Evolutionary conservation across 2,329 filamentous ascomycete genomes (phyloP).

Genomic region (Claviceps pazoutovae): DNA sequence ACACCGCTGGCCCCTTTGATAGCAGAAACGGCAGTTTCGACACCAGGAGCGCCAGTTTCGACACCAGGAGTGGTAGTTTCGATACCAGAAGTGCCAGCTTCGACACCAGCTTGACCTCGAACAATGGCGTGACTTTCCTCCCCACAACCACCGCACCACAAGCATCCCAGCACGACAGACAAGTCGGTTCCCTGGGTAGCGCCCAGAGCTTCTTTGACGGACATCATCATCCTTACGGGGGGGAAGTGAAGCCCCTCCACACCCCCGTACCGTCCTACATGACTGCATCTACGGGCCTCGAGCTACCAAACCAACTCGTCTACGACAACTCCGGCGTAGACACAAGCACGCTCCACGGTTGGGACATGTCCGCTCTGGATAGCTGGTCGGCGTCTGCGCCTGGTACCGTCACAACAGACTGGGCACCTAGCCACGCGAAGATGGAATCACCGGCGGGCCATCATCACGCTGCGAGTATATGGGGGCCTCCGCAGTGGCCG

Average conservation of each 20-base stretch:
- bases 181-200: slow-evolving; percentile 13
- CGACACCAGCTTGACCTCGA: slow-evolving; percentile 21
- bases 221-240: slow-evolving; percentile 17
- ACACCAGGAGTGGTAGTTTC: slow-evolving; percentile 4
- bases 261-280: slow-evolving; percentile 18
- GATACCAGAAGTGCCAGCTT: slow-evolving; percentile 22
- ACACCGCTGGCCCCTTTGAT: slow-evolving; percentile 17
- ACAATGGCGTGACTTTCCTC: slow-evolving; percentile 18
- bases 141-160: slow-evolving; percentile 14
- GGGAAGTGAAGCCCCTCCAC: slow-evolving; percentile 22
- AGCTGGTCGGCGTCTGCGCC: slow-evolving; percentile 17
- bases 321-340: slow-evolving; percentile 22
- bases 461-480: slow-evolving; percentile 17
- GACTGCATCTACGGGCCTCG: slow-evolving; percentile 16
- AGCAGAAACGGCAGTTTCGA: slow-evolving; percentile 25
- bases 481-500: slow-evolving; percentile 22
- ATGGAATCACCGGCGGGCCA: slow-evolving; percentile 13
- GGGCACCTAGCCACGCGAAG: slow-evolving; percentile 17
- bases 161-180: slow-evolving; percentile 12
- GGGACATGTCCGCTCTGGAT: slow-evolving; percentile 25
- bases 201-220: slow-evolving; percentile 20
- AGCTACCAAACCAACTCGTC: slow-evolving; percentile 19
- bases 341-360: slow-evolving; percentile 18
- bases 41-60: slow-evolving; percentile 8
- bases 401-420: slow-evolving; percentile 17